Conservation (phyloP, 1,139 yeast genomes). For the Saccharomyces hybrid region DNA sequence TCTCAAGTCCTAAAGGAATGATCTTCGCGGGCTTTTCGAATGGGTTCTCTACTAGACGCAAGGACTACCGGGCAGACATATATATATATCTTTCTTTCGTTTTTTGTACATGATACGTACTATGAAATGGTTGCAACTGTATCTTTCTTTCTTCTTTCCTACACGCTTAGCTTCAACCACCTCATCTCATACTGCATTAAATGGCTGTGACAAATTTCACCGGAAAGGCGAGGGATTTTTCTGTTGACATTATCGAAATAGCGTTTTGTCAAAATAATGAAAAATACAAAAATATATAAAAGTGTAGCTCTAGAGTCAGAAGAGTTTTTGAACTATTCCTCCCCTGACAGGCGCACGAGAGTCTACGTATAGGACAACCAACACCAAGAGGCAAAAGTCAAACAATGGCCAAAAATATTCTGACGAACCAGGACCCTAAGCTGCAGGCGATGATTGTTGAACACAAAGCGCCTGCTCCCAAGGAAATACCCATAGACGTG, state of each 20-base stretch:
- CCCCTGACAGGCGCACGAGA: not conserved
- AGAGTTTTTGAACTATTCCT: not conserved
- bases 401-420: conserved; percentile 3
- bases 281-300: not conserved
- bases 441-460: conserved; percentile 12
- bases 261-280: not conserved
- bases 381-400: conserved; percentile 1
- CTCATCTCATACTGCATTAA: not conserved
- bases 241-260: not conserved
- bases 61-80: not conserved
- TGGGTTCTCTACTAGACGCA: not conserved
- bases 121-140: not conserved
- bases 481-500: conserved; percentile 17
- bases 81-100: not conserved
- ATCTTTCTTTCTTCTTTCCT: not conserved
- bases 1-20: no score
- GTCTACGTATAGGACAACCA: not conserved
- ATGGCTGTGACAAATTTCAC: conserved; percentile 1
- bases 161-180: not conserved
- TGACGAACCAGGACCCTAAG: conserved; percentile 9
- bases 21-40: no score
- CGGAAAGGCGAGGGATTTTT: conserved; percentile 1
- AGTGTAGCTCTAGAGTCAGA: no score
- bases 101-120: not conserved
- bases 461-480: conserved; percentile 17